Base-by-base conservation (phyloP, 441 rosid genomes). In the Theobroma grandiflorum region DNA sequence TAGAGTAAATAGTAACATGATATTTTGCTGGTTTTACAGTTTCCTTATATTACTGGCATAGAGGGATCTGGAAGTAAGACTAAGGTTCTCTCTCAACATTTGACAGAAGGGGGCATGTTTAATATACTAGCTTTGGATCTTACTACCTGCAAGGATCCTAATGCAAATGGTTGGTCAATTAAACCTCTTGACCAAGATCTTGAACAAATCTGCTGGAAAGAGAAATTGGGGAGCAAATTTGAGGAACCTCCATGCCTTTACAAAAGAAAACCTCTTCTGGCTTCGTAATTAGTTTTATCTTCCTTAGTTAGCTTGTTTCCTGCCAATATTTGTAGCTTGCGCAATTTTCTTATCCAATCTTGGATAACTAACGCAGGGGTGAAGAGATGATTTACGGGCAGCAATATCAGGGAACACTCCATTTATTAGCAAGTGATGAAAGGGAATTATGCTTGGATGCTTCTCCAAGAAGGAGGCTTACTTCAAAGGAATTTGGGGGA, bases 171-270 rank as follows among this genome's bases (percentile, higher is more conserved):
- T 37, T 94, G 98, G 98, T 86, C 89, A 7, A 49, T 81, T 76
- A 80, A 88, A 84, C 88, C 82, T 78, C 74, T 83, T 58, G 88
- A 88, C 83, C 86, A 81, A 74, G 87, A 87, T 76, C 79, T 78
- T 40, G 89, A 92, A 65, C 84, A 85, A 81, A 85, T 96, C 76
- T 96, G 99, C 85, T 96, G 97, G 99, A 88, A 85, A 68, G 89
- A 78, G 74, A 86, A 86, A 61, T 55, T 61, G 2, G 76, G 53
- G 59, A 80, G 80, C 64, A 82, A 76, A 83, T 64, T 64, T 47
- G 84, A 57, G 75, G 79, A 86, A 82, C 89, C 91, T 12, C 79
- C 91, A 69, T 93, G 99, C 89, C 89, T 93, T 63, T 87, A 89
- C 93, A 91, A 90, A 88, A 84, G 88, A 86, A 88, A 89, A 62